These are phyloP conservation scores for Oryza punctata DNA, from an alignment of 176 grass and related monocot species.

Conservation along the genomic window DNA sequence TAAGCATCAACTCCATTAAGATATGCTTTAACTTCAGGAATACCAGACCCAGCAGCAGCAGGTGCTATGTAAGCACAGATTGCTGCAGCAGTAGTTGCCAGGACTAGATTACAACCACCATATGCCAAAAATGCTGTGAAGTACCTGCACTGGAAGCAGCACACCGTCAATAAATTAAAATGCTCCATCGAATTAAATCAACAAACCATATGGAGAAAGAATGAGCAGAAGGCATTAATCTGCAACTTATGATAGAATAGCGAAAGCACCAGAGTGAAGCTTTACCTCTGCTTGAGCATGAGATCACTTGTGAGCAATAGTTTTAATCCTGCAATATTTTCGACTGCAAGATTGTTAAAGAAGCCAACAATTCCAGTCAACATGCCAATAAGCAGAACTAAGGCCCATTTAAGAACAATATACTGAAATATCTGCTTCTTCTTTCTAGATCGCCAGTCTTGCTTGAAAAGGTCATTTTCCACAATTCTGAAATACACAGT, in stretches of 20 bases:
- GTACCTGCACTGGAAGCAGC: constrained; percentile 87
- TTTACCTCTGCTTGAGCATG: constrained; percentile 82
- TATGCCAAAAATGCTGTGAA: constrained; percentile 76
- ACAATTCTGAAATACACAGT: constrained; percentile 56
- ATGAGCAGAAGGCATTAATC: neutral
- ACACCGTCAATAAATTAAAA: constrained; percentile 39
- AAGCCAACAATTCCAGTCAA: constrained; percentile 77
- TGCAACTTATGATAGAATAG: neutral
- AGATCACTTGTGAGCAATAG: constrained; percentile 78
- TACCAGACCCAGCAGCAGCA: constrained; percentile 94
- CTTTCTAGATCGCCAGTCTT: constrained; percentile 90
- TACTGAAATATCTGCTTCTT: constrained; percentile 94
- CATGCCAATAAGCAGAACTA: constrained; percentile 85
- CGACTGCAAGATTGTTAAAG: constrained; percentile 94
- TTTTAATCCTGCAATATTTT: constrained; percentile 96
- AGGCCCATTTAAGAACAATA: constrained; percentile 84
- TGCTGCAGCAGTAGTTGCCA: constrained; percentile 68
- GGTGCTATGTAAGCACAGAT: constrained; percentile 95
- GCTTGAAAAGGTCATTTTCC: constrained; percentile 94
- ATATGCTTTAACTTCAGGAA: constrained; percentile 99
- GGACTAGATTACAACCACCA: constrained; percentile 67
- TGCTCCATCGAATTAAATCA: constrained; percentile 26
- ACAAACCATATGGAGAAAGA: constrained; percentile 4
- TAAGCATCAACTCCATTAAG: constrained; percentile 95
- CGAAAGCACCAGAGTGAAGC: constrained; percentile 34